Base-by-base conservation (phyloP, 768 basidiomycete species). In the Collybia nuda region DNA sequence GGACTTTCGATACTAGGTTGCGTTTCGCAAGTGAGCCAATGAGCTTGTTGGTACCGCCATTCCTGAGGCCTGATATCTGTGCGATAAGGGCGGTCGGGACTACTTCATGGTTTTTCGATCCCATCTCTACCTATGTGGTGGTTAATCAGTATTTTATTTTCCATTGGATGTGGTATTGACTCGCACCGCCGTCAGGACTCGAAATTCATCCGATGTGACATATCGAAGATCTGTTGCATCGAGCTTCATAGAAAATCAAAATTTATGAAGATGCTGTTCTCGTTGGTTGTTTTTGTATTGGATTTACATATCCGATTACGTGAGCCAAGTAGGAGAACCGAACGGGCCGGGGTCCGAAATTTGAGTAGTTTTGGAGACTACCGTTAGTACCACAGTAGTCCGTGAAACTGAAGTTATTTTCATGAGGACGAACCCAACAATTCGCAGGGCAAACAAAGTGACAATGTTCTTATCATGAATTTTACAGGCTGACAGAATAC, bases 101-200 rank as follows among this genome's bases (percentile, higher is more conserved):
- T 32, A 97, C 80, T 68, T 98, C 90, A 62, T 99, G 97, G 65
- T 98, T 98, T 75, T 97, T 97, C 3, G 91, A 94, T 17, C 96
- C 97, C 79, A 96, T 93, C 73, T 99, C 97, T 29, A 91, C 91
- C 95, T 98, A 60, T 46, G 37, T 24, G 19, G 38, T 3, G 42
- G 45, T 15, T 26, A 15, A 11, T 12, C 36, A 37, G 36, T 24
- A 12, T 12, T n/a, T 37, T 19, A 24, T 47, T 12, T 14, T 32
- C 14, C 32, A 14, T 3, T 14, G 12, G 7, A 11, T 14, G 24
- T 7, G 6, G 24, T 8, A n/a, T 3, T 47, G 43, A 41, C 21
- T 60, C 68, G 12, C 62, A 96, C 95, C 44, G 96, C 92, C n/a
- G 91, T 91, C 21, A 99, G 75, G n/a, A 97, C 93, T 48, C 95